phyloP scores from a whole-genome alignment of 1,139 yeast species.

The Blastobotrys petasosporus region DNA sequence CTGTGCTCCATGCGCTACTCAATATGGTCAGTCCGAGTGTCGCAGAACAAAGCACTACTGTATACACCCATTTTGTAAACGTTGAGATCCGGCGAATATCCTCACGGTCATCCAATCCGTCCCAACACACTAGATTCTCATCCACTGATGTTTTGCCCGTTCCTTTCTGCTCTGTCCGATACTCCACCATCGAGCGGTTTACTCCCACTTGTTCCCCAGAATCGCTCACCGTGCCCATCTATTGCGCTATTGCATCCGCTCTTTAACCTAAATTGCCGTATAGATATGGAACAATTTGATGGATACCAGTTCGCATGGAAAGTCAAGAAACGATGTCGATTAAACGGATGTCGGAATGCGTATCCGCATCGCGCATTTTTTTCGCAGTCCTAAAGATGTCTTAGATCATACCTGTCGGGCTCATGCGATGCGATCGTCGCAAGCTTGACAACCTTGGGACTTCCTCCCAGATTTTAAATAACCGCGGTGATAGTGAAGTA shows the following conservation, averaged over 20 bases:
- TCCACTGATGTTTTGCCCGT: not conserved
- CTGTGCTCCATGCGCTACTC: conserved; percentile 57
- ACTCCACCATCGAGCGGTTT: too few relatives aligned
- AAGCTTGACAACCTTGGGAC: too few relatives aligned
- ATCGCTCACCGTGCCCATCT: too few relatives aligned
- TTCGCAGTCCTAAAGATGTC: too few relatives aligned
- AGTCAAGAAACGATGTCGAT: not conserved
- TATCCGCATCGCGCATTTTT: too few relatives aligned
- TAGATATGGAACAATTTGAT: not conserved
- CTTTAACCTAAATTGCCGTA: not conserved
- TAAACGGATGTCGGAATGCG: not conserved
- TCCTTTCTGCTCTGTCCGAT: not conserved
- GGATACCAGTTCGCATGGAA: not conserved
- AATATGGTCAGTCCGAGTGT: conserved; percentile 20
- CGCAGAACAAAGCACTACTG: conserved; percentile 5
- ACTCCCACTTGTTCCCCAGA: too few relatives aligned
- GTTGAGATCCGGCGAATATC: conserved; percentile 4
- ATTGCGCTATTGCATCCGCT: too few relatives aligned
- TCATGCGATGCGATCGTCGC: too few relatives aligned
- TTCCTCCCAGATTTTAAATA: too few relatives aligned
- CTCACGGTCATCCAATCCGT: conserved; percentile 12
- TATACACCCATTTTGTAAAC: conserved; percentile 8
- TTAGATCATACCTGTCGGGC: too few relatives aligned
- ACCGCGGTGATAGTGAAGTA: too few relatives aligned
- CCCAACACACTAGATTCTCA: conserved; percentile 9